Evolutionary conservation across 2,329 filamentous ascomycete species (phyloP), one percentile per base, ranked within the genome.

Genomic region (Penicillium sp.): DNA sequence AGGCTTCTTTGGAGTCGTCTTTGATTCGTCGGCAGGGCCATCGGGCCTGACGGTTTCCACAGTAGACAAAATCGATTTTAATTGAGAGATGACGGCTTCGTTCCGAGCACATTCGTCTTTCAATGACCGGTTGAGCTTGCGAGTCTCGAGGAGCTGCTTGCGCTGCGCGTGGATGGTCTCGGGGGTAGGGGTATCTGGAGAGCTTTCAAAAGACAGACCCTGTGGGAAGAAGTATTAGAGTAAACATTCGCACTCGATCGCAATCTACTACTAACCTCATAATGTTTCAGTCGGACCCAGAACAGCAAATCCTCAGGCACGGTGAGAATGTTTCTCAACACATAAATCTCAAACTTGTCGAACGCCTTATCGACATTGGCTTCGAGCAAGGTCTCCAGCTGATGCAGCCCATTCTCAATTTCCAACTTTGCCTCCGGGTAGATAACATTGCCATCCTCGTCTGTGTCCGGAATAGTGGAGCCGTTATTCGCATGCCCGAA

Each of bases 331-430:
- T 97, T 97, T 66, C 92, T 84, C 81, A 99, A 83, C 55, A 92
- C 89, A 79, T 94, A 97, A 59, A 99, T 90, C 80, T 95, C 91
- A 70, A 94, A 89, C 65, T 90, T 88, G 80, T 95, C 91, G 73
- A 94, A 94, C 67, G 91, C 91, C 76, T 89, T 90, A 78, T 95
- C 91, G 65, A 94, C 91, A 70, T 88, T 90, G 48, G 89, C 86
- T 76, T 91, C 92, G 30, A 94, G 83, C 8, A 95, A 82, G 16
- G 91, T 95, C 77, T 95, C 91, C 45, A 95, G 83, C 80, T 93
- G 89, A 78, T 94, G 91, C 14, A 92, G 86, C 61, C 95, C 95
- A 73, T 92, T 89, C 73, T 97, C 93, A 65, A 99, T 91, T 77
- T 99, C 93, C 63, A 85, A 78, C 57, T 82, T 83, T 3, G 84